Conservation (phyloP, 495 filamentous ascomycete genomes). For the Xanthoparmelia taractica region DNA sequence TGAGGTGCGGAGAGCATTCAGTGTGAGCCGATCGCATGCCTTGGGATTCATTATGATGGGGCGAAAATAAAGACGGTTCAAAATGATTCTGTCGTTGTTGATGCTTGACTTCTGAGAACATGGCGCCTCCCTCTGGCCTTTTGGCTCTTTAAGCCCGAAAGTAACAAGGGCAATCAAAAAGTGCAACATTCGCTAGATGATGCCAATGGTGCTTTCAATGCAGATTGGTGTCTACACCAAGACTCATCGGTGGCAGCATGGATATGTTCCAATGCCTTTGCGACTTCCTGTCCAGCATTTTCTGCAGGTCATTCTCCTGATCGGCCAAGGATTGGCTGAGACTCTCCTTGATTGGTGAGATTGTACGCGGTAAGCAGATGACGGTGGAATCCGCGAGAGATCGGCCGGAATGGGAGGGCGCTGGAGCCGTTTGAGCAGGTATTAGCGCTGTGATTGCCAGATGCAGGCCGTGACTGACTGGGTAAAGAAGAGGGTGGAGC, state of each 20-base stretch:
- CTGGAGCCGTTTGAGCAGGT: neutral
- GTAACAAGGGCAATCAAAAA: constrained; percentile 20
- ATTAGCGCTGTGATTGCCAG: neutral
- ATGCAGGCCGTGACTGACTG: neutral
- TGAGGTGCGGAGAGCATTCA: neutral
- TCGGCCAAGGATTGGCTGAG: constrained; percentile 11
- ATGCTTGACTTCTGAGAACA: constrained; percentile 23
- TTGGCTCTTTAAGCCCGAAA: constrained; percentile 10
- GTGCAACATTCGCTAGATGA: constrained; percentile 11
- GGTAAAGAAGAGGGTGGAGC: neutral
- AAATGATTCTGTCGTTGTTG: constrained; percentile 22
- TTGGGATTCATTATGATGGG: constrained; percentile 21
- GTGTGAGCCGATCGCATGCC: constrained; percentile 10
- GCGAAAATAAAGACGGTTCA: constrained; percentile 17
- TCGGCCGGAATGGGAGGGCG: constrained; percentile 1
- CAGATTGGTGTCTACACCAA: neutral
- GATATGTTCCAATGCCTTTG: constrained; percentile 32
- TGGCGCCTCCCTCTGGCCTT: constrained; percentile 9
- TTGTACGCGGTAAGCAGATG: constrained; percentile 8
- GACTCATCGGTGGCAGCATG: constrained; percentile 18
- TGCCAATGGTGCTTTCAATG: constrained; percentile 9
- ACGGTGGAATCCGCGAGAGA: constrained; percentile 3
- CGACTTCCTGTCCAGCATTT: constrained; percentile 28
- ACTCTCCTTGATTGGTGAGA: constrained; percentile 4
- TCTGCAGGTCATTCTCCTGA: constrained; percentile 22